Base-by-base conservation (phyloP, 1,284 basidiomycete species). In the Malassezia pachydermatis region DNA sequence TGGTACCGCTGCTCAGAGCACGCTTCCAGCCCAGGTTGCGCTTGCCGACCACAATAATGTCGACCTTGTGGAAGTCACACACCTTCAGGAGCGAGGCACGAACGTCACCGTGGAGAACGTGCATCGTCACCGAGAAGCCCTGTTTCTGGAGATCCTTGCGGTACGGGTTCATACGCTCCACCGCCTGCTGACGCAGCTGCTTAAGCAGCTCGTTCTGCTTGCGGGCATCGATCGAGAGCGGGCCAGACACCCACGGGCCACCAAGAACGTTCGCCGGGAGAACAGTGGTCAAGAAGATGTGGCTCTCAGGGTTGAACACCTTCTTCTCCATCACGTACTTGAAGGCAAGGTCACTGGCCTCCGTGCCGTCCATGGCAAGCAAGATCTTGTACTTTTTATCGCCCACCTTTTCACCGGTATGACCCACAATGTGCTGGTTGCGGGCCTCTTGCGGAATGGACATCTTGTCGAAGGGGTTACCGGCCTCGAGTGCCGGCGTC, bases 381-480 rank as follows among this genome's bases (percentile, higher is more conserved):
- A 67, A 55, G 36, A 67, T 56, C 38, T 66, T 66, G 47, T 57
- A 57, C 23, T 41, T 24, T 20, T 55, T 49, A 10, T 54, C 41
- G 9, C 52, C 45, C 32, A 66, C 39, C 8, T 49, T 54, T 23
- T 55, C 52, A 20, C 65, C 63, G 6, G 50, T 42, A 0, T 57
- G 40, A 41, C 66, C 66, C 10, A 69, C 66, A 37, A 69, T 67
- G 23, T 65, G 60, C 51, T 69, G 66, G 37, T 65, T 58, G 20
- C 66, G 56, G 6, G 66, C 66, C 51, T 67, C 65, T 7, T 57
- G 20, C 14, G 64, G 65, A 14, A 67, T 48, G 17, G 51, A 41
- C 4, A 46, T 16, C 42, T 67, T 67, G 45, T 69, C 66, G 22
- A 69, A 51, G 14, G 65, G 66, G 51, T 69, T 69, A 37, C 54